phyloP scores from a whole-genome alignment of 106 monocot genomes.

The Platanthera zijinensis region DNA sequence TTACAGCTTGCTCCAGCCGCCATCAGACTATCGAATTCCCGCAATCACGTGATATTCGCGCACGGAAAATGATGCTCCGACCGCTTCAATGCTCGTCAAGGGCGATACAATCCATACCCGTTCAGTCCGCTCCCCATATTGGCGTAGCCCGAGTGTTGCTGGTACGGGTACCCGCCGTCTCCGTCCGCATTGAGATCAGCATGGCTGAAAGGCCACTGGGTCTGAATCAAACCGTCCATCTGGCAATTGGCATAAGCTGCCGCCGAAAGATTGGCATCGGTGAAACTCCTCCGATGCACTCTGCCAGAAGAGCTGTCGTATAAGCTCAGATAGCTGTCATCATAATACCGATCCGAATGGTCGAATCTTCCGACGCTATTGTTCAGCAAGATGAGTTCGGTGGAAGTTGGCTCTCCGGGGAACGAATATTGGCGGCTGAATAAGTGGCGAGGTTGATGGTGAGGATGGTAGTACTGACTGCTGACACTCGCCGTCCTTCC shows the following conservation, averaged over 20 bases:
- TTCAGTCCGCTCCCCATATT: constrained; percentile 19
- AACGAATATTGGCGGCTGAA: constrained; percentile 45
- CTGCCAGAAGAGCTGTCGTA: constrained; percentile 21
- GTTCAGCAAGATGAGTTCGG: constrained; percentile 21
- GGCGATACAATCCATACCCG: constrained; percentile 47
- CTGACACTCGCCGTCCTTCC: constrained; percentile 15
- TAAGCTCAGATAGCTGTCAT: constrained; percentile 19
- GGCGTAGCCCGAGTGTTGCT: constrained; percentile 22
- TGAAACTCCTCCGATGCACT: constrained; percentile 9
- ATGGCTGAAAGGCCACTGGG: constrained; percentile 37
- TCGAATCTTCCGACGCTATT: constrained; percentile 18
- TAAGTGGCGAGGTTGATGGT: constrained; percentile 10
- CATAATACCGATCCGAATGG: constrained; percentile 29
- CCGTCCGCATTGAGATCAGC: constrained; percentile 25
- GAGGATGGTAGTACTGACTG: background rate
- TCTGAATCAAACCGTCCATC: constrained; percentile 32
- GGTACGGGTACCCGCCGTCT: constrained; percentile 32
- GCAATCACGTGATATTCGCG: background rate
- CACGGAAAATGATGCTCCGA: background rate
- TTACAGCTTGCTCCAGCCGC: background rate
- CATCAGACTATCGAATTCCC: background rate
- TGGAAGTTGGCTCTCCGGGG: constrained; percentile 9
- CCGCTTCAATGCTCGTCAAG: background rate
- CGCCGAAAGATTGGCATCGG: constrained; percentile 24
- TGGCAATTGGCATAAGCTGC: constrained; percentile 27